A percentile compares a stretch with the other conserved stretches of the same genome.
These are phyloP conservation scores for Boletus sp. DNA, from an alignment of 768 basidiomycete species.

Conservation along the genomic window DNA sequence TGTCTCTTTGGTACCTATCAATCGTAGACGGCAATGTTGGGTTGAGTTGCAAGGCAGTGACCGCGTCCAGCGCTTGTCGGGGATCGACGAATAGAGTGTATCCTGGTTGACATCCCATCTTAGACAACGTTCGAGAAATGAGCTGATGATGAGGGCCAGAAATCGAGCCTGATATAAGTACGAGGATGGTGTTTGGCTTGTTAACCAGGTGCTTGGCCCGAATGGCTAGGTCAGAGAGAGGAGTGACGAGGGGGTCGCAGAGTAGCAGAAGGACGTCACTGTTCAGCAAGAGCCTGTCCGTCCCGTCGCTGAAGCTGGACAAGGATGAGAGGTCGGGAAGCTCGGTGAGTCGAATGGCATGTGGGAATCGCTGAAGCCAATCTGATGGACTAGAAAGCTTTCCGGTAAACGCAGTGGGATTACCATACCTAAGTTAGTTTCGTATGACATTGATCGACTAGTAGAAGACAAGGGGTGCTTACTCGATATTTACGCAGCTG, in stretches of 20 bases:
- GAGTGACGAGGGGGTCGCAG: constrained; percentile 55
- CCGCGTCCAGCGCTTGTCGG: constrained; percentile 51
- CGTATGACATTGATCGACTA: neutral
- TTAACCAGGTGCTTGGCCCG: constrained; percentile 27
- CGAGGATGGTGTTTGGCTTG: constrained; percentile 43
- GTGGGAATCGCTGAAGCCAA: constrained; percentile 55
- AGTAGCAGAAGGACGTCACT: constrained; percentile 66
- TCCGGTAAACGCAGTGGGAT: constrained; percentile 16
- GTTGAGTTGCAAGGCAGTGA: constrained; percentile 44
- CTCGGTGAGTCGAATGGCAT: constrained; percentile 49
- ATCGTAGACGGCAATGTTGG: constrained; percentile 48
- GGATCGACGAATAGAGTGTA: constrained; percentile 53
- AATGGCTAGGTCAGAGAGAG: constrained; percentile 37
- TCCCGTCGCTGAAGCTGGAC: constrained; percentile 12
- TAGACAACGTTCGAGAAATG: constrained; percentile 21
- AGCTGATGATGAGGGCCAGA: constrained; percentile 13
- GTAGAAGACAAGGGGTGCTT: constrained; percentile 4
- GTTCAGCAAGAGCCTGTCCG: constrained; percentile 24
- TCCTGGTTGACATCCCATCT: constrained; percentile 25
- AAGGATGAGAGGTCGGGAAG: constrained; percentile 19
- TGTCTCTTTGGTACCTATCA: constrained; percentile 63
- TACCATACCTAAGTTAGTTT: constrained; percentile 20
- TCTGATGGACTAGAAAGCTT: constrained; percentile 44
- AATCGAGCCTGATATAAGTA: constrained; percentile 34
- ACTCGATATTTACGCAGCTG: constrained; percentile 26